phyloP scores from a whole-genome alignment of 2,329 filamentous ascomycete species.

The Plectosphaerella cucumerina region DNA sequence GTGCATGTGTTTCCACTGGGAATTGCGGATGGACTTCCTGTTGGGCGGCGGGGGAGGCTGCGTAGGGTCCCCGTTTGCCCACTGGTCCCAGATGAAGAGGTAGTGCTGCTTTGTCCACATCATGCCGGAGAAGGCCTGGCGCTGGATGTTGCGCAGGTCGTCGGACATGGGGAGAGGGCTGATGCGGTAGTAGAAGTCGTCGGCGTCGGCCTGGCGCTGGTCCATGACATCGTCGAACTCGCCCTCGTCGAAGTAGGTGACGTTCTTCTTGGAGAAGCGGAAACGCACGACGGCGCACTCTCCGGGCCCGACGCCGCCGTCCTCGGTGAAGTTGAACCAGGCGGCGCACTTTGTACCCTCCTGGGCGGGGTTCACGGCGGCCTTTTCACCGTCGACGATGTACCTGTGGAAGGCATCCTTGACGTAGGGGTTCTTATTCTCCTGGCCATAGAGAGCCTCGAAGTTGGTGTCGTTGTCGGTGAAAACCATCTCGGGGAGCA shows the following conservation, averaged over 20 bases:
- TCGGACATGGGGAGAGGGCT: constrained; percentile 92
- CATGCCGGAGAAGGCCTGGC: constrained; percentile 93
- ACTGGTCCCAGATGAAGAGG: constrained; percentile 95
- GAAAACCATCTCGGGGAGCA: constrained; percentile 81
- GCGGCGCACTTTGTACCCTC: constrained; percentile 85
- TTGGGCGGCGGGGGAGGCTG: constrained; percentile 81
- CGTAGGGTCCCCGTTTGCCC: constrained; percentile 88
- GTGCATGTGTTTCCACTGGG: constrained; percentile 91
- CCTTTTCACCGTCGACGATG: constrained; percentile 78
- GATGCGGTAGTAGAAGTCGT: constrained; percentile 92
- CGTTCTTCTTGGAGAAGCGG: constrained; percentile 71
- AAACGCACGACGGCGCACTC: constrained; percentile 96
- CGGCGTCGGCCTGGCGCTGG: constrained; percentile 79
- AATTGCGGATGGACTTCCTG: constrained; percentile 78
- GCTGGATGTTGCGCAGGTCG: constrained; percentile 89
- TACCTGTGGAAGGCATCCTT: constrained; percentile 93
- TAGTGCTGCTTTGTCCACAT: constrained; percentile 99
- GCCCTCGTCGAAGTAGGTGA: constrained; percentile 85
- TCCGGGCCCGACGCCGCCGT: constrained; percentile 79
- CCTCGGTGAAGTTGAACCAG: constrained; percentile 90
- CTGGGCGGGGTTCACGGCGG: constrained; percentile 73
- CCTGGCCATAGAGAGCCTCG: constrained; percentile 67
- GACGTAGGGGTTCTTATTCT: constrained; percentile 80
- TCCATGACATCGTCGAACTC: constrained; percentile 89
- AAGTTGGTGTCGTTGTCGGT: constrained; percentile 96